Base-by-base conservation (phyloP, 805 yeast genomes). In the Tetrapisispora pingtungensis region DNA sequence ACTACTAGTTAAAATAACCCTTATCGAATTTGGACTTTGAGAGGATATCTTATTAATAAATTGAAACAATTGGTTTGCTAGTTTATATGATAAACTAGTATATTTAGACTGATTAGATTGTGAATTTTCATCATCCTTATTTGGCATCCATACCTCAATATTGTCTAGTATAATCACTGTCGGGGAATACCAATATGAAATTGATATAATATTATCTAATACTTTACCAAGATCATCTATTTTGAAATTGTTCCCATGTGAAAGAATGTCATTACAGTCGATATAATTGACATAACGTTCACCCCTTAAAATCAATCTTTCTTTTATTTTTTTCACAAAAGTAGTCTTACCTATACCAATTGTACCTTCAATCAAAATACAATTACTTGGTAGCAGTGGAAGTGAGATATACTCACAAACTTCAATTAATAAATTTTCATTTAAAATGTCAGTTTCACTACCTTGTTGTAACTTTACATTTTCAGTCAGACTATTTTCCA, bases 271-370 rank as follows among this genome's bases (percentile, higher is more conserved):
- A 77, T 62, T 93, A 77, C 50, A 84, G 61, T 47, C 70, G 54
- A 51, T 72, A 70, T 27, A 79, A 59, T 54, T 69, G 59, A 53
- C 71, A 72, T 12, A 80, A 74, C 44, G 38, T 1, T 10, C 5
- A 8, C 31, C n/a, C 3, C 3, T 18, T 33, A 45, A 19, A 2
- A 65, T 57, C 32, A 52, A 24, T 2, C 65, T 57, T 1, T 59
- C 42, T 8, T 56, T 47, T 7, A 84, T 55, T 22, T 71, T 65
- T 3, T 69, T 61, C 14, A 79, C 55, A 2, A 82, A 48, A 1
- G 77, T 62, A 0, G 93, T 68, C 58, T 90, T 90, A 0, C 97
- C 97, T 48, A 86, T 74, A 0, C 96, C 97, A 1, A 84, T 68
- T 19, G 79, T 64, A 0, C 97, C 97, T 51, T 78, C 73, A 0